Conservation (phyloP, 257 asterid species). For the Avicennia marina region DNA sequence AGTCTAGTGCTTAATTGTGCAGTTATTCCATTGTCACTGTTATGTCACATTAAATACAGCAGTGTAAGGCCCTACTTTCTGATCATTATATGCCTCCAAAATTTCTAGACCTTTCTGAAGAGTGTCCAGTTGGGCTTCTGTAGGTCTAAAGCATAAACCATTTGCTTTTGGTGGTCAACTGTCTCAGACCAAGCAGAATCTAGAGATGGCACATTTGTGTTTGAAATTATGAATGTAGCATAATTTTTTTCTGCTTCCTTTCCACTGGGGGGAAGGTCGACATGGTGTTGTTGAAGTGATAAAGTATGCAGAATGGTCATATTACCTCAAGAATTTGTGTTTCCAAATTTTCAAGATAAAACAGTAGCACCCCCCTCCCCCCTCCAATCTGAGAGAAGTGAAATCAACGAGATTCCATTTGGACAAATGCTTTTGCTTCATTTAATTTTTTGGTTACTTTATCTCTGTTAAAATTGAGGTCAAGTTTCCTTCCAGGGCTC, state of each 20-base stretch:
- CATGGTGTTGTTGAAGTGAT: not conserved
- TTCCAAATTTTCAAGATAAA: constrained; percentile 1
- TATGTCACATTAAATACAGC: too few relatives aligned
- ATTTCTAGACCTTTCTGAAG: not conserved
- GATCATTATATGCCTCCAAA: constrained; percentile 26
- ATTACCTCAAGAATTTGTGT: constrained; percentile 4
- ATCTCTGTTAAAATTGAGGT: constrained; percentile 40
- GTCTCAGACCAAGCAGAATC: too few relatives aligned
- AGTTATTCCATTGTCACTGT: too few relatives aligned
- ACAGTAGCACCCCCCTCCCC: not conserved
- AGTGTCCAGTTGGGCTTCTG: not conserved
- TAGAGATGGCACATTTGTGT: constrained; percentile 1
- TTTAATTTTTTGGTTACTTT: constrained; percentile 29
- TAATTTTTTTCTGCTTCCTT: constrained; percentile 1
- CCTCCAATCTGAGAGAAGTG: not conserved
- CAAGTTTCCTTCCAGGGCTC: constrained; percentile 21
- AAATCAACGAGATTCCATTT: constrained; percentile 5
- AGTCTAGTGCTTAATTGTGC: too few relatives aligned
- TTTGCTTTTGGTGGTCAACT: too few relatives aligned
- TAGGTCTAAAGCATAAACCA: not conserved
- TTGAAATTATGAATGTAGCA: constrained; percentile 2
- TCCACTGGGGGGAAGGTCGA: not conserved
- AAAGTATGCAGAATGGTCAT: not conserved
- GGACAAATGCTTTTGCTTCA: constrained; percentile 12
- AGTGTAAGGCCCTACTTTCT: too few relatives aligned